These are phyloP conservation scores for Calonectria honghensis DNA, from an alignment of 2,329 filamentous ascomycete species.

Conservation along the genomic window DNA sequence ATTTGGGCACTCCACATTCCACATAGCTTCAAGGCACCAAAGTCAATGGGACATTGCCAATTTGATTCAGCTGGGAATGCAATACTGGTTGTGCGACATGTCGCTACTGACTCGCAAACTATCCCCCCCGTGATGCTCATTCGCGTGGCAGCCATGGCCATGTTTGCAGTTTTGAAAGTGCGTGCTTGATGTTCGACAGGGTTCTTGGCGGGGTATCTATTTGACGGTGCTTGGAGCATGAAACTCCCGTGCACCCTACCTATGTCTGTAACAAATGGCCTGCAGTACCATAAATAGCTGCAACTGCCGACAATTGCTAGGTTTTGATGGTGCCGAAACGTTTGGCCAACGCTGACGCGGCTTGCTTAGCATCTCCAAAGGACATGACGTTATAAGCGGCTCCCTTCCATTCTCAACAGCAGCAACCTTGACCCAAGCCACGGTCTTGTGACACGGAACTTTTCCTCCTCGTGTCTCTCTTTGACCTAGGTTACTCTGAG, in stretches of 20 bases:
- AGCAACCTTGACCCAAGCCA: conserved; percentile 7
- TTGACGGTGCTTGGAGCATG: conserved; percentile 29
- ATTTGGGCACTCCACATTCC: conserved; percentile 22
- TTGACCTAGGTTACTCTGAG: conserved; percentile 40
- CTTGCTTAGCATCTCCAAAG: neutral
- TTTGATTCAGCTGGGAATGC: conserved; percentile 4
- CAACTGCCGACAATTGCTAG: conserved; percentile 8
- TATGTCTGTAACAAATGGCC: conserved; percentile 24
- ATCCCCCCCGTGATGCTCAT: neutral
- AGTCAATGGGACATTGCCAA: conserved; percentile 13
- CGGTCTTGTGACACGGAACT: conserved; percentile 3
- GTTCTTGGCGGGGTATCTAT: conserved; percentile 39
- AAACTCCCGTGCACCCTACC: conserved; percentile 24
- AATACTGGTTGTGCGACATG: neutral
- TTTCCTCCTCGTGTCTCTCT: conserved; percentile 7
- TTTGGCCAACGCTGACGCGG: neutral
- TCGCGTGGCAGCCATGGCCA: neutral
- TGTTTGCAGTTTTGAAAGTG: neutral
- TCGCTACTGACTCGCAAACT: neutral
- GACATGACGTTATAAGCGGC: conserved; percentile 5
- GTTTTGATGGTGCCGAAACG: neutral
- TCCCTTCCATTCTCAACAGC: neutral
- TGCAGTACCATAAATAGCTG: conserved; percentile 22
- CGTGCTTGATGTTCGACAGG: conserved; percentile 22
- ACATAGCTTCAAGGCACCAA: conserved; percentile 19